Base-by-base conservation (phyloP, 2,329 filamentous ascomycete genomes). In the Cadophora gregata region DNA sequence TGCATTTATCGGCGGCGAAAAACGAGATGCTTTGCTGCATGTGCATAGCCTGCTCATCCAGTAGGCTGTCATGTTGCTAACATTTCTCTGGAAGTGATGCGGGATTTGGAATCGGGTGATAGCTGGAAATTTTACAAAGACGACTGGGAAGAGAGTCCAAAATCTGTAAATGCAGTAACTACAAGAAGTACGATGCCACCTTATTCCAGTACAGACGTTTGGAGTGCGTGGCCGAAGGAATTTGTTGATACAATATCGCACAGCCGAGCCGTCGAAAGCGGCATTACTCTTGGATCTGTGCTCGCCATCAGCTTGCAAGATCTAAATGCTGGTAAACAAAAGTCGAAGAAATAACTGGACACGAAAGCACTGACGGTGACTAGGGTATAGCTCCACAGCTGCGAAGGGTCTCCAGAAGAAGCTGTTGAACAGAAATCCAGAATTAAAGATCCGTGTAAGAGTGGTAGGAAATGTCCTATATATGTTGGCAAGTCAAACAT, bases 21-120 rank as follows among this genome's bases (percentile, higher is more conserved):
- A 96, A 79, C 88, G 86, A 0, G 91, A 95, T 71, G 93, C 93
- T 0, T 79, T 96, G 5, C 81, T 96, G 3, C 93, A 96, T 72
- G 93, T 93, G 0, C 93, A 96, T 76, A 95, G 91, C 77, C 93
- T 0, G 93, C 93, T 0, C 92, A 96, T 77, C 85, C 93, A 0
- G 85, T 96, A 1, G 93, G 93, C 0, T 96, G 92, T 72, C 86
- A 90, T 53, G 91, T 96, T 0, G 93, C 90, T 0, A 82, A 90
- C n/a, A 86, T 87, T 60, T 89, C 88, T 0, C 76, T 96, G 9
- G 76, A 78, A 9, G 82, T 83, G 47, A 86, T 95, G 83, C 77
- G 81, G 53, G 74, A 78, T 0, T 85, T 93, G 81, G 87, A 91
- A 3, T 72, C 72, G 0, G 73, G 76, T 0, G 86, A 85, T 0